Percentiles rank a stretch among this genome's conserved stretches.
phyloP scores from a whole-genome alignment of 768 basidiomycete species.

The Hemileccinum impolitum region DNA sequence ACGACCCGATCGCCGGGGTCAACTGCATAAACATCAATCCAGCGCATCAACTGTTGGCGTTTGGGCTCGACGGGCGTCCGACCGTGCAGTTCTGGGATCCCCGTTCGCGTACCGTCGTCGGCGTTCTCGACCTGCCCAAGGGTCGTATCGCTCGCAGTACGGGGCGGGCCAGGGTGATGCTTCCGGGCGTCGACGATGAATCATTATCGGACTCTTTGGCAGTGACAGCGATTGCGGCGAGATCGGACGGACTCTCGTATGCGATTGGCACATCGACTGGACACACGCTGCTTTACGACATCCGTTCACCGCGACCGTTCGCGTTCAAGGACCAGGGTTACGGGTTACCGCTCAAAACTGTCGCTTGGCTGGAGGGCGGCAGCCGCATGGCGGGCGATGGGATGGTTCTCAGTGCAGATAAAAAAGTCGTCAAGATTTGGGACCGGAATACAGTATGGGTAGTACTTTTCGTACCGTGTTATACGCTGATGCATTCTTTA shows the following conservation, averaged over 20 bases:
- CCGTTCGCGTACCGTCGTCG: conserved; percentile 74
- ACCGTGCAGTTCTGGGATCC: conserved; percentile 97
- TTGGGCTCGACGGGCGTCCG: conserved; percentile 85
- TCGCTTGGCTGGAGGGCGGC: conserved; percentile 89
- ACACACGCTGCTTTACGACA: conserved; percentile 91
- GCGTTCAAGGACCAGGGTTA: conserved; percentile 97
- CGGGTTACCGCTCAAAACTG: conserved; percentile 80
- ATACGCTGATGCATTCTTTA: background rate
- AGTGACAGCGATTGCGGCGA: conserved; percentile 85
- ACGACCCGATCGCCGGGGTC: conserved; percentile 70
- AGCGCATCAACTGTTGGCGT: conserved; percentile 84
- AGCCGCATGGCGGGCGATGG: conserved; percentile 81
- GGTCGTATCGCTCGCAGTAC: conserved; percentile 46
- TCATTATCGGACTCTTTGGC: conserved; percentile 33
- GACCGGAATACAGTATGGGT: conserved; percentile 71
- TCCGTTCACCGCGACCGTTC: conserved; percentile 79
- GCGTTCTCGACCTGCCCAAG: conserved; percentile 59
- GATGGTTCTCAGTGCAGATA: conserved; percentile 88
- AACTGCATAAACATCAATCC: conserved; percentile 92
- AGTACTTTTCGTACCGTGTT: background rate
- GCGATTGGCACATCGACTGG: conserved; percentile 95
- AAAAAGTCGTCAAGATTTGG: conserved; percentile 98
- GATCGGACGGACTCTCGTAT: conserved; percentile 86
- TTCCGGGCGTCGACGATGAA: conserved; percentile 35
- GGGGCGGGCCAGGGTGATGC: conserved; percentile 27